These are phyloP conservation scores for Pholiota adiposa DNA, from an alignment of 1,284 basidiomycete species.

Conservation along the genomic window DNA sequence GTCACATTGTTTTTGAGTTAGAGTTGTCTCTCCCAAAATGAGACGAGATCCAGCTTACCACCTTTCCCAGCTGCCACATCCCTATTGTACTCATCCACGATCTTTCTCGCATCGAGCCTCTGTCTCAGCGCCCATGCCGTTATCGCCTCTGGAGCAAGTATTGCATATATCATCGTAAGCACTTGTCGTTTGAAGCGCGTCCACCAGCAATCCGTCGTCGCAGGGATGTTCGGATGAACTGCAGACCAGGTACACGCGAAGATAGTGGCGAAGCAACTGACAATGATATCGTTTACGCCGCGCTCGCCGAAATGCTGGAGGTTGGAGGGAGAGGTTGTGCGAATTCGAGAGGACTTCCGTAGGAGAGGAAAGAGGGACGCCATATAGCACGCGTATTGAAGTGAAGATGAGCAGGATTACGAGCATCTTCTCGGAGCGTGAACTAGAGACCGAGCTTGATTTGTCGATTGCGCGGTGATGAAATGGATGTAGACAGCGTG, in stretches of 20 bases:
- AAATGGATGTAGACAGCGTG: too few relatives aligned
- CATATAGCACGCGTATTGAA: too few relatives aligned
- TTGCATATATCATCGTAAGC: not conserved
- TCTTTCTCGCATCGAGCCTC: not conserved
- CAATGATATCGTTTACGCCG: not conserved
- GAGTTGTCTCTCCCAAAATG: too few relatives aligned
- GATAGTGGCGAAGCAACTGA: not conserved
- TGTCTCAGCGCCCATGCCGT: not conserved
- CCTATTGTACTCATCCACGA: not conserved
- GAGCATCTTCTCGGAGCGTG: too few relatives aligned
- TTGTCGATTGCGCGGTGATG: too few relatives aligned
- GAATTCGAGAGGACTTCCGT: not conserved
- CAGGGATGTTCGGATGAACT: too few relatives aligned
- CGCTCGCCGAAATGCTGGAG: not conserved
- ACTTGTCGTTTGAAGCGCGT: too few relatives aligned
- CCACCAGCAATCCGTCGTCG: too few relatives aligned
- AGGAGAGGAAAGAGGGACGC: not conserved
- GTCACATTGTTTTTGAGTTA: too few relatives aligned
- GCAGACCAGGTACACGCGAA: conserved; percentile 4
- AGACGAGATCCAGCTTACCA: not conserved
- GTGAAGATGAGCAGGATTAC: too few relatives aligned
- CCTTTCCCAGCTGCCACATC: not conserved
- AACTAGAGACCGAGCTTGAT: too few relatives aligned
- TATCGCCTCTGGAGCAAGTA: not conserved
- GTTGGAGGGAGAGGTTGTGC: not conserved